Evolutionary conservation across 352 stramenopile species (phyloP), one percentile per base, ranked within the genome.

Genomic region (Globisporangium lucens): DNA sequence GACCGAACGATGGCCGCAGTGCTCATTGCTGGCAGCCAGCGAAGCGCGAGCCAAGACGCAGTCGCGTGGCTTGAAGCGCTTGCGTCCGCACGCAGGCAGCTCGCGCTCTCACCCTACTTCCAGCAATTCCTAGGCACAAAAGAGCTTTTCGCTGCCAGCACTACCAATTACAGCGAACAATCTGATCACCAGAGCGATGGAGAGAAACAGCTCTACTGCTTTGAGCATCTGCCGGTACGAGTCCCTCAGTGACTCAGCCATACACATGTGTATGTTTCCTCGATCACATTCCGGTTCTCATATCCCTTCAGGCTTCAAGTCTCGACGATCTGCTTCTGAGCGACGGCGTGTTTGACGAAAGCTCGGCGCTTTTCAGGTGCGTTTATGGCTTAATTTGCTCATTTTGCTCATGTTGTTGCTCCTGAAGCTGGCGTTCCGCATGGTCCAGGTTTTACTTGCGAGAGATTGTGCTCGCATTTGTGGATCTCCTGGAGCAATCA

Each of bases 401-500:
- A 12, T 15, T 27, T 33, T 17, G 12, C n/a, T 61, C 15, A 17
- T 61, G 8, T 13, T 61, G 55, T n/a, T 43, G 7, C 2, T 5
- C 24, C 17, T 61, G n/a, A 61, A 35, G 33, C 30, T 62, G 9
- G 13, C 0, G 5, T 46, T 38, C 8, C 33, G 33, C 12, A 46
- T 15, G 38, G 3, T 22, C 8, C 22, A 64, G 61, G n/a, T 58
- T 66, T n/a, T 66, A 66, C 47, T 35, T 43, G 30, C 61, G 61
- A 24, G 33, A 66, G 47, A 29, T 66, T 47, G 85, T 70, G 4
- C 61, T 74, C 36, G 73, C 67, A 24, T 63, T 79, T 51, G 9
- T 73, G 13, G 73, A 79, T 47, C 71, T 79, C 13, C 41, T 71
- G 8, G 73, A 79, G 33, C 73, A 79, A 55, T 75, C 60, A 1